A percentile compares a stretch with the other conserved stretches of the same genome.
Conservation (phyloP, 768 basidiomycete species). For the Rhodotorula graminis region DNA sequence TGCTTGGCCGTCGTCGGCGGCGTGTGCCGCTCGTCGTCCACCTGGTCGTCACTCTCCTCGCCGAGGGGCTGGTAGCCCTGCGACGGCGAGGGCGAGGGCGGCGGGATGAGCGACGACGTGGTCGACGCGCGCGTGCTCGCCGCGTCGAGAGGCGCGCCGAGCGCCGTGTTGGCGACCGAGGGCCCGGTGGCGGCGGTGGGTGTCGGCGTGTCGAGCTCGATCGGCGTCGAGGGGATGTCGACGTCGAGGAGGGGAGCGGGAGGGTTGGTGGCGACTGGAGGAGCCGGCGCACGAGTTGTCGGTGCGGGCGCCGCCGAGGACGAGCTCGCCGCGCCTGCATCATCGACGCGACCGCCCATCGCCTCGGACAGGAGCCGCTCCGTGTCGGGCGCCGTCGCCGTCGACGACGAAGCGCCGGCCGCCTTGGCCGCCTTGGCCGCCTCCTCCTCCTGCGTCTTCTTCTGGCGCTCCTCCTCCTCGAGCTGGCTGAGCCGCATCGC, state of each 20-base stretch:
- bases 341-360: conserved; percentile 1
- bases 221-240: conserved; percentile 4
- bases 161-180: neutral
- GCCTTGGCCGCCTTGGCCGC: neutral
- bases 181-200: neutral
- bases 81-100: conserved; percentile 4
- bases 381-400: conserved; percentile 1
- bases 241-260: neutral
- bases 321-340: neutral
- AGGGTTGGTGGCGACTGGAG: neutral
- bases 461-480: conserved; percentile 90
- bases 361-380: conserved; percentile 19
- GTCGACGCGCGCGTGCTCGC: conserved; percentile 2
- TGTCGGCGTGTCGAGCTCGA: neutral
- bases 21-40: neutral
- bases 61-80: conserved; percentile 24
- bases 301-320: neutral
- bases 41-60: conserved; percentile 23
- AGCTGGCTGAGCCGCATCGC: conserved; percentile 92
- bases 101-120: neutral
- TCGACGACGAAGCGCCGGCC: neutral
- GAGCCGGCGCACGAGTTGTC: neutral
- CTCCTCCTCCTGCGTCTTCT: conserved; percentile 47
- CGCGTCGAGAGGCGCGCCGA: neutral
- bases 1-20: neutral